phyloP scores from a whole-genome alignment of 805 yeast genomes.

The Wickerhamomyces queroliae region DNA sequence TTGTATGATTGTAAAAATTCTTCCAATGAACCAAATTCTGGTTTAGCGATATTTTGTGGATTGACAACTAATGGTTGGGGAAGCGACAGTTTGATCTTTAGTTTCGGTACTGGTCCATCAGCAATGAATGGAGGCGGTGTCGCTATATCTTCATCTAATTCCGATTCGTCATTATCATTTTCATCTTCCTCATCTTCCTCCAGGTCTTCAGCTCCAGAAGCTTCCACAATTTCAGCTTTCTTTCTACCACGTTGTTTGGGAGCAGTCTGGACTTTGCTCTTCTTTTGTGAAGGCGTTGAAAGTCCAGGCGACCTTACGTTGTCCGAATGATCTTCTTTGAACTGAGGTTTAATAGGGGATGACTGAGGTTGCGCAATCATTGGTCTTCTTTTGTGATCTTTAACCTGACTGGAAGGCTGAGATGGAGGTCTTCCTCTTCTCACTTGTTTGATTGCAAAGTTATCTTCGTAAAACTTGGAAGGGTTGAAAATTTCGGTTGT shows the following conservation, averaged over 20 bases:
- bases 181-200: constrained; percentile 3
- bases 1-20: constrained; percentile 49
- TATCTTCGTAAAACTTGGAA: constrained; percentile 14
- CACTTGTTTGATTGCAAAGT: constrained; percentile 9
- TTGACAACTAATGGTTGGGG: constrained; percentile 50
- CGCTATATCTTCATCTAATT: constrained; percentile 3
- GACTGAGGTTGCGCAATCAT: neutral
- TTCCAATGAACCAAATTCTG: constrained; percentile 35
- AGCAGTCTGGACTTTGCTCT: too few relatives aligned
- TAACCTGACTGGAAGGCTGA: too few relatives aligned
- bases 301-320: neutral
- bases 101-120: constrained; percentile 18
- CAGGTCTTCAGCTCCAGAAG: constrained; percentile 4
- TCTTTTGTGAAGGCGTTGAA: neutral
- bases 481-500: constrained; percentile 15
- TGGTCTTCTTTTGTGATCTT: constrained; percentile 1
- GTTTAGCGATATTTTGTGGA: constrained; percentile 49
- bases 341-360: constrained; percentile 2
- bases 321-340: neutral
- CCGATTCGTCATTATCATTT: neutral
- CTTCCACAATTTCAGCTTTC: constrained; percentile 1
- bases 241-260: neutral
- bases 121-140: constrained; percentile 14
- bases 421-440: neutral
- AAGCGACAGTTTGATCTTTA: constrained; percentile 28